These are phyloP conservation scores for Chaetothyriales sp. DNA, from an alignment of 2,329 filamentous ascomycete genomes.

Conservation along the genomic window DNA sequence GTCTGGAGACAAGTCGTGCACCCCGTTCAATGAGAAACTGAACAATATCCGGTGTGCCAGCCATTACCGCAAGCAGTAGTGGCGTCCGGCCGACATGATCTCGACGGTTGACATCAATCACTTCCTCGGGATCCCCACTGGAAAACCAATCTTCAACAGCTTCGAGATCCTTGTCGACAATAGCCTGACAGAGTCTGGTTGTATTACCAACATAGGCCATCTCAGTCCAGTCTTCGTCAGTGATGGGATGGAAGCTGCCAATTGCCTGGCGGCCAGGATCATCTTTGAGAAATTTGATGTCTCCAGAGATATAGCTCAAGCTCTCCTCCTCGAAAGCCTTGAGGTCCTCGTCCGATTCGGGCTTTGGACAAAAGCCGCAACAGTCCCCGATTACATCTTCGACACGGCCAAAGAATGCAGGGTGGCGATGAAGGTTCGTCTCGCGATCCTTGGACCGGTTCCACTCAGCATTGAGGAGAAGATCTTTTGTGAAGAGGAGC, in stretches of 20 bases:
- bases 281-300: constrained; percentile 61
- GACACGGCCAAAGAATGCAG: constrained; percentile 68
- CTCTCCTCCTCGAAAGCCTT: constrained; percentile 57
- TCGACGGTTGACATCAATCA: constrained; percentile 55
- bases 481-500: constrained; percentile 65
- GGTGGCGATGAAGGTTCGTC: constrained; percentile 68
- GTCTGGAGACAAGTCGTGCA: constrained; percentile 56
- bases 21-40: constrained; percentile 57
- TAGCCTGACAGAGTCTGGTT: constrained; percentile 62
- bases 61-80: constrained; percentile 60
- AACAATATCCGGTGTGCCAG: constrained; percentile 56
- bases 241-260: constrained; percentile 65
- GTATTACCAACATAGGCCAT: constrained; percentile 83
- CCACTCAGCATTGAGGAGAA: constrained; percentile 66
- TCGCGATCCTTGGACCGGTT: constrained; percentile 62
- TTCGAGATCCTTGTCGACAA: constrained; percentile 59
- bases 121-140: constrained; percentile 39
- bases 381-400: constrained; percentile 67
- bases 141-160: constrained; percentile 57
- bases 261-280: constrained; percentile 66
- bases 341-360: constrained; percentile 56
- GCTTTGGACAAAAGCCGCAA: constrained; percentile 62
- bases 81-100: constrained; percentile 70
- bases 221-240: constrained; percentile 73
- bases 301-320: constrained; percentile 63